Base-by-base conservation (phyloP, 2,329 filamentous ascomycete species). In the Tolypocladium nubicola region DNA sequence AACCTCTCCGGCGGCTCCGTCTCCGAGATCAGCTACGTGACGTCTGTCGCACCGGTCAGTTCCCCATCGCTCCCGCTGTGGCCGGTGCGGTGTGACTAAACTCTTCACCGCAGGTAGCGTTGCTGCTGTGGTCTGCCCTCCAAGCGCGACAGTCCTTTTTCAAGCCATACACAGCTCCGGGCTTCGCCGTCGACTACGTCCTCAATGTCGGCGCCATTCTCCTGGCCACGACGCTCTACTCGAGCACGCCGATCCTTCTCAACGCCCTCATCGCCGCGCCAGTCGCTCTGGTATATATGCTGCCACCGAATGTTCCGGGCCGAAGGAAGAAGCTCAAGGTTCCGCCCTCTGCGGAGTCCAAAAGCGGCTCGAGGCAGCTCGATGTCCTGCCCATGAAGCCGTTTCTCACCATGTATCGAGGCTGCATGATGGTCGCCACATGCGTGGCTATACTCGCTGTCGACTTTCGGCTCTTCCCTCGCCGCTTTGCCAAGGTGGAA, bases 401-500 rank as follows among this genome's bases (percentile, higher is more conserved):
- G 0, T 97, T 97, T 74, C 79, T 99, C 61, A 97, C 94, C 3
- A 87, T 85, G 37, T 99, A 97, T 68, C 86, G 94, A 56, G 92
- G 90, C 2, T 84, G 85, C 54, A 96, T 99, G 91, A 85, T 99
- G 79, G 80, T 96, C 54, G 81, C 89, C 62, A 99, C 94, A 9
- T 95, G 90, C 67, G 75, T 94, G 52, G 89, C 90, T 55, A 97
- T 99, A 64, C 81, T 99, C n/a, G 94, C 94, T 19, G 94, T 99
- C 55, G 94, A 99, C 73, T 99, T 99, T 70, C 85, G 81, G 21
- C 79, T 97, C 59, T 99, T 99, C 66, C 94, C 94, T 2, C 84
- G 94, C 35, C 87, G 94, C 38, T 97, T 97, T 70, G 94, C 91
- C 58, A 99, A 99, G 76, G 94, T 96, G 2, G 94, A 99, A 73